Evolutionary conservation across 2,329 filamentous ascomycete genomes (phyloP).

Genomic region (Neurospora sp.): DNA sequence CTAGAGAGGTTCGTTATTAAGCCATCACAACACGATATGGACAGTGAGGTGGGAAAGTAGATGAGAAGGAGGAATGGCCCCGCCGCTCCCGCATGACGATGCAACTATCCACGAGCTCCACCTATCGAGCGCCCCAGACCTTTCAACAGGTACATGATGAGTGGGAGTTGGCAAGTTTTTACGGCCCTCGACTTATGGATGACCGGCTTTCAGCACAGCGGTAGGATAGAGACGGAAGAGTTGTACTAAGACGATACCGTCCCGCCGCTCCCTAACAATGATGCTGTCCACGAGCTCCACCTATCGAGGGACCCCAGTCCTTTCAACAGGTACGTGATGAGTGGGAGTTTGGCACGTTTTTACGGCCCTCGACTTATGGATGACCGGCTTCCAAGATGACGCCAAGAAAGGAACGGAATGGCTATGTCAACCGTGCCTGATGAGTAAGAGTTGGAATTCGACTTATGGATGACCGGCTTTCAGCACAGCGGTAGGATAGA

Average conservation of each 20-base stretch:
- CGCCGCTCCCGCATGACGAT: neutral
- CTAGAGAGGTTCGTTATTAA: neutral
- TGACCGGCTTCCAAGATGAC: no score
- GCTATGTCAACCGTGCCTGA: no score
- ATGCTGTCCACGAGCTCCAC: no score
- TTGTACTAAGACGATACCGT: no score
- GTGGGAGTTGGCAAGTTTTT: slow-evolving; percentile 6
- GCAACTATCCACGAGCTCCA: neutral
- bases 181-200: slow-evolving; percentile 1
- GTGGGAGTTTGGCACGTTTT: neutral
- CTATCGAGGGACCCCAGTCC: no score
- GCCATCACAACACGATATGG: neutral
- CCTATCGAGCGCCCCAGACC: neutral
- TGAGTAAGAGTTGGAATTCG: neutral
- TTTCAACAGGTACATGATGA: neutral
- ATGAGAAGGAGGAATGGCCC: neutral
- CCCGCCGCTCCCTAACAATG: no score
- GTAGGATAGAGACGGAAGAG: no score
- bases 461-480: neutral
- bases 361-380: neutral
- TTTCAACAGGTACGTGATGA: no score
- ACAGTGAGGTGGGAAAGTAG: neutral
- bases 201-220: no score
- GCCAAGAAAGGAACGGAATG: no score
- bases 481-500: neutral